Base-by-base conservation (phyloP, 2,329 filamentous ascomycete species). In the Chaetomiaceae sp. region DNA sequence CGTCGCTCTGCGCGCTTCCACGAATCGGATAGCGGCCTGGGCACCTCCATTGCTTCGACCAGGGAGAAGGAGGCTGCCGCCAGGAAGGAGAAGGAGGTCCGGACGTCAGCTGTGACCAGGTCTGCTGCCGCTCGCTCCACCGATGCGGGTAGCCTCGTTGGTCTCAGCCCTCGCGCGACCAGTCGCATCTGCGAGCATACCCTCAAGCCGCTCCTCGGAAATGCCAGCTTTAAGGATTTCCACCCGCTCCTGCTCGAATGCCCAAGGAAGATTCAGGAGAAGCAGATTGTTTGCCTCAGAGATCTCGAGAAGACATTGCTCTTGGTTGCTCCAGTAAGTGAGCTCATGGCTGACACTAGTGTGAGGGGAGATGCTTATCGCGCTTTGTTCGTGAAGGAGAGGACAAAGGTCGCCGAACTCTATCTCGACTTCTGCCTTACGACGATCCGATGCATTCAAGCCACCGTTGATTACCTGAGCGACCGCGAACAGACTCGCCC, bases 281-380 rank as follows among this genome's bases (percentile, higher is more conserved):
- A 88, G 67, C 82, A 93, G 60, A 93, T 97, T 61, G 82, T 86
- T 64, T 95, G 86, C 70, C 79, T 97, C 45, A 83, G 91, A 65
- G 91, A 97, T 68, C 77, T 97, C 40, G 91, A 97, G 69, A 95
- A 95, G 78, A 91, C 85, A 9, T 73, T 97, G 51, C 80, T 96
- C 61, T 89, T 90, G 68, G 81, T 90, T 65, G 88, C 90, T 72
- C 88, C 88, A 66, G 91, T 96, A 84, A 94, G 90, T 94, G 67
- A 74, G 63, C 63, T 73, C 56, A 56, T 62, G 56, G 68, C 69
- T 70, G 67, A 71, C 69, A 64, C 65, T 68, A 71, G 73, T 64
- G 65, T 75, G 70, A 76, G 76, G 74, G 74, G 75, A 77, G 68
- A 73, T 76, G 71, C 79, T 81, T 76, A 82, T 83, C 75, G 77